These are phyloP conservation scores for Galerina sulciceps DNA, from an alignment of 768 basidiomycete species.

Conservation along the genomic window DNA sequence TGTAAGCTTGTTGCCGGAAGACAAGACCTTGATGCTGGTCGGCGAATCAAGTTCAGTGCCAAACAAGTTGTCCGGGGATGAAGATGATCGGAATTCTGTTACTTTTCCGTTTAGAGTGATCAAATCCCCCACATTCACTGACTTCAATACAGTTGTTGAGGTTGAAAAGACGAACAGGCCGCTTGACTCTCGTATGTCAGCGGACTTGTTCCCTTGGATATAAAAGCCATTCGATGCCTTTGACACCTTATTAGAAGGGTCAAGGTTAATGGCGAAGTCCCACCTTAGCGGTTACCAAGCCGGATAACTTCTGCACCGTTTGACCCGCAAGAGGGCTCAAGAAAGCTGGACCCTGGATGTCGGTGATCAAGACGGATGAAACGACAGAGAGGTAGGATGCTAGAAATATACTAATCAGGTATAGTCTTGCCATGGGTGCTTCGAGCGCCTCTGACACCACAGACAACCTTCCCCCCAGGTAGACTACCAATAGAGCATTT, in stretches of 20 bases:
- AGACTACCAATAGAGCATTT: too few relatives aligned
- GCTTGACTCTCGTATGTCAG: slow-evolving; percentile 52
- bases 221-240: slow-evolving; percentile 54
- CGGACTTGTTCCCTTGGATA: slow-evolving; percentile 44
- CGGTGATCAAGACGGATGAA: slow-evolving; percentile 42
- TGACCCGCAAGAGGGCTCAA: slow-evolving; percentile 50
- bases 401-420: slow-evolving; percentile 31
- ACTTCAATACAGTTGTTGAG: slow-evolving; percentile 35
- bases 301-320: slow-evolving; percentile 49
- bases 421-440: slow-evolving; percentile 33
- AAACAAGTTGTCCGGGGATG: slow-evolving; percentile 48
- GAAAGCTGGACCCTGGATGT: slow-evolving; percentile 54
- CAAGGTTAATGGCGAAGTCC: neutral
- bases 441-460: too few relatives aligned
- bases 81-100: slow-evolving; percentile 51
- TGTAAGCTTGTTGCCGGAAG: slow-evolving; percentile 46
- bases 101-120: slow-evolving; percentile 51
- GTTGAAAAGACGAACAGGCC: slow-evolving; percentile 55
- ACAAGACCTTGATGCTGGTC: slow-evolving; percentile 45
- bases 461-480: too few relatives aligned
- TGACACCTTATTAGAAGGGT: neutral
- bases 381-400: slow-evolving; percentile 32
- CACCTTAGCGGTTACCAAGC: slow-evolving; percentile 59
- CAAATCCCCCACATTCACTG: slow-evolving; percentile 50
- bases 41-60: slow-evolving; percentile 54